Conservation (phyloP, 306 rosid species). For the Senna tora region DNA sequence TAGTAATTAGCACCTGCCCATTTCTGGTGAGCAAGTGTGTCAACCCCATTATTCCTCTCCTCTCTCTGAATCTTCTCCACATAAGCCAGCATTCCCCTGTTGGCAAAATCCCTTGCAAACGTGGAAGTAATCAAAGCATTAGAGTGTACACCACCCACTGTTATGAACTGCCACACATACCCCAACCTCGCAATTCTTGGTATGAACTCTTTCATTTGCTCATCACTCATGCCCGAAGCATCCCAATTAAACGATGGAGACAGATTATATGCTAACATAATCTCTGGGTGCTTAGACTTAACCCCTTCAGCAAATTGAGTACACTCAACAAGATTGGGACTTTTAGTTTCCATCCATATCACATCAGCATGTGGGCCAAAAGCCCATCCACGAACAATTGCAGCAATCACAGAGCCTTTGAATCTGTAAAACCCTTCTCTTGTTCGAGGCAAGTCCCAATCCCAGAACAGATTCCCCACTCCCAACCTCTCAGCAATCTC, state of each 20-base stretch:
- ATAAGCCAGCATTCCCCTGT: constrained; percentile 89
- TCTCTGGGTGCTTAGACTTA: constrained; percentile 57
- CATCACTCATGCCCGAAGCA: constrained; percentile 89
- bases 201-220: constrained; percentile 78
- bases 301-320: constrained; percentile 77
- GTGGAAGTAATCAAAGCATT: constrained; percentile 78
- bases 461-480: constrained; percentile 74
- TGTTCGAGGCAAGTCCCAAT: constrained; percentile 92
- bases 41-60: constrained; percentile 89
- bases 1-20: constrained; percentile 98
- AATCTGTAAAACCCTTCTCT: constrained; percentile 96
- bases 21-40: constrained; percentile 96
- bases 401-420: constrained; percentile 75
- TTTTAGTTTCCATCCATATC: constrained; percentile 90
- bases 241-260: constrained; percentile 99
- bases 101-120: constrained; percentile 80
- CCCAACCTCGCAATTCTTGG: constrained; percentile 84
- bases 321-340: constrained; percentile 77
- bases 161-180: constrained; percentile 90
- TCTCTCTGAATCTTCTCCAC: constrained; percentile 96
- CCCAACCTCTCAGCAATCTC: constrained; percentile 71
- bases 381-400: constrained; percentile 82
- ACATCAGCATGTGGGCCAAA: constrained; percentile 83
- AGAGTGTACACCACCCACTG: constrained; percentile 88
- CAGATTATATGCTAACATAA: constrained; percentile 82